phyloP scores from a whole-genome alignment of 2,329 filamentous ascomycete genomes.

The Pestalotiopsis sp. region DNA sequence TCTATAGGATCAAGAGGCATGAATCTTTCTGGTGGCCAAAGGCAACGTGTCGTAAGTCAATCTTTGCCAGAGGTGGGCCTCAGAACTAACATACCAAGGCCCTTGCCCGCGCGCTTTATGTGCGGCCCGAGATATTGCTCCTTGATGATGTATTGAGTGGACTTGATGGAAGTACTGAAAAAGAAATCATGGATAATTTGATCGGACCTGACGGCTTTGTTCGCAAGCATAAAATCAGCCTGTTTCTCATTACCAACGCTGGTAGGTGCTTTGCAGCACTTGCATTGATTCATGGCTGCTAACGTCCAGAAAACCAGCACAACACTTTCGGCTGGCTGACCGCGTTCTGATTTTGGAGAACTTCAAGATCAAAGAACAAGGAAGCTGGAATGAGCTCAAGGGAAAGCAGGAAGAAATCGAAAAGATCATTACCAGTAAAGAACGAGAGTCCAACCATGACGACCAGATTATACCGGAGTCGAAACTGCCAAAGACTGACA shows the following conservation, averaged over 20 bases:
- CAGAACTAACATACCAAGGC: conserved; percentile 24
- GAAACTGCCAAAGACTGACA: neutral
- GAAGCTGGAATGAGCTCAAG: neutral
- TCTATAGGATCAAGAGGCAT: conserved; percentile 21
- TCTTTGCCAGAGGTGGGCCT: neutral
- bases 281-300: conserved; percentile 13
- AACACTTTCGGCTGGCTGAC: conserved; percentile 33
- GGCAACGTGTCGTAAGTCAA: conserved; percentile 28
- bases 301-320: conserved; percentile 19
- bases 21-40: conserved; percentile 31
- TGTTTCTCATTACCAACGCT: conserved; percentile 12
- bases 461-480: neutral
- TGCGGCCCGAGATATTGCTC: conserved; percentile 28
- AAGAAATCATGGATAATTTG: conserved; percentile 29
- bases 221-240: conserved; percentile 12
- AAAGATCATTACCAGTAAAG: conserved; percentile 23
- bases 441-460: too few species aligned
- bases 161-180: conserved; percentile 36
- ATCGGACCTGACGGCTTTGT: conserved; percentile 32
- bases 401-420: conserved; percentile 30
- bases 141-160: conserved; percentile 39
- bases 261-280: conserved; percentile 13
- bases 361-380: conserved; percentile 32
- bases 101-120: conserved; percentile 37
- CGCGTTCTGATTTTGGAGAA: conserved; percentile 35